Conservation (phyloP, 2,329 filamentous ascomycete species). For the Fusarium equiseti region DNA sequence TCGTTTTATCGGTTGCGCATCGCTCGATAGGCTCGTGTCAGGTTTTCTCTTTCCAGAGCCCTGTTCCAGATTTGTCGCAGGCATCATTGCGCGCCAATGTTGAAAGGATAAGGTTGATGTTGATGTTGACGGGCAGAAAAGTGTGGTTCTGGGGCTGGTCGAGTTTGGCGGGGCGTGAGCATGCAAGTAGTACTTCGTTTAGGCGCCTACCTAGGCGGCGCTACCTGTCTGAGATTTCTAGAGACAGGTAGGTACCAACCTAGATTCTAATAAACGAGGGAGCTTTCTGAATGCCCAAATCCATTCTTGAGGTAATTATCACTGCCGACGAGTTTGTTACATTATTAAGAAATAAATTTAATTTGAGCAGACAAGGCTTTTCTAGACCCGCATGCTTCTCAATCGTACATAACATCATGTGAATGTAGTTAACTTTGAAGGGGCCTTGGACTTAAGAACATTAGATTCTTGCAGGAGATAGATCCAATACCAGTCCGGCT, state of each 20-base stretch:
- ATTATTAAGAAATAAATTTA: not conserved
- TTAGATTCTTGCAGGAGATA: not conserved
- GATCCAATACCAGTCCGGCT: not conserved
- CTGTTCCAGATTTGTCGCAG: slow-evolving; percentile 12
- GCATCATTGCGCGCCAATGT: slow-evolving; percentile 33
- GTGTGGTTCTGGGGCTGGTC: slow-evolving; percentile 32
- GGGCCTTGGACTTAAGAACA: not conserved
- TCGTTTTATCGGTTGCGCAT: slow-evolving; percentile 15
- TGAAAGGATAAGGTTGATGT: slow-evolving; percentile 21
- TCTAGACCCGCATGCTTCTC: not conserved
- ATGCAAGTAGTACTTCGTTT: slow-evolving; percentile 19
- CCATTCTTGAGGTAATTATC: not conserved
- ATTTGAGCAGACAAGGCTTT: not conserved
- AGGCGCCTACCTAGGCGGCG: not conserved
- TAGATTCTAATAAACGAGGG: not conserved
- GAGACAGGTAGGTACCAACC: not conserved
- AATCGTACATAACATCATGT: not conserved
- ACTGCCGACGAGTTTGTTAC: not conserved
- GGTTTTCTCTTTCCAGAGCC: slow-evolving; percentile 40
- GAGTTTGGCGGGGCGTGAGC: slow-evolving; percentile 33
- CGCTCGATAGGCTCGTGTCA: not conserved
- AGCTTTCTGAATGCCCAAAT: not conserved
- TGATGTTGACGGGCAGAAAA: slow-evolving; percentile 33
- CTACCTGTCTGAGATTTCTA: not conserved
- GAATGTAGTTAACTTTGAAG: not conserved